Base-by-base conservation (phyloP, 73 alveolate species). In the Paramecium pentaurelia region DNA sequence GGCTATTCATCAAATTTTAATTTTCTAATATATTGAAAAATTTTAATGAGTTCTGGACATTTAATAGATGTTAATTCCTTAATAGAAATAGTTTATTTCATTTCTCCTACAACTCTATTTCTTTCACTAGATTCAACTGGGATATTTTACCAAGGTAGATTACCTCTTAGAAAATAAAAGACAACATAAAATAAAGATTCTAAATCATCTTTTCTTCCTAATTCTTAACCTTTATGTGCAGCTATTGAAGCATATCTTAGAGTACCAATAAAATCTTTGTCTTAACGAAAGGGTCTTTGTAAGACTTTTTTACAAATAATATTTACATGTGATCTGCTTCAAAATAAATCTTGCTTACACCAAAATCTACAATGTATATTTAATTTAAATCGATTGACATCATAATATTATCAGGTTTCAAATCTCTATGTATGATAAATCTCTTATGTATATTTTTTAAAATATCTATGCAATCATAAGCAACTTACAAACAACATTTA, bases 401-500 rank as follows among this genome's bases (percentile, higher is more conserved):
- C 60, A 42, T 20, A 36, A 75, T 38, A 75, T 75, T 75, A 14
- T 75, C 88, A 4, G 88, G 88, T 75, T 75, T 75, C 8, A 75
- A 25, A 42, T 75, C 88, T 75, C 88, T 16, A 75, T 75, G 88
- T n/a, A 75, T 75, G 32, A 75, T 75, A 20, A 36, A 36, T n/a
- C 88, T 75, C 9, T 36, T 38, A 75, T 75, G 88, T 36, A 75
- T 75, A 75, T 37, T 42, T 75, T 42, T 75, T 20, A 75, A n/a
- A 36, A 94, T 88, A 42, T 75, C 68, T 10, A 75, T 42, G 47
- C 88, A 38, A 36, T 75, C 88, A 38, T 75, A 75, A 25, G 88
- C 88, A 38, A 75, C 38, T 42, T 75, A 36, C 8, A 75, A 38
- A 37, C 68, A 38, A 42, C 88, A 75, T 38, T 75, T 75, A 16